Conservation (phyloP, 1,284 basidiomycete species). For the Ceratobasidium papillatum region DNA sequence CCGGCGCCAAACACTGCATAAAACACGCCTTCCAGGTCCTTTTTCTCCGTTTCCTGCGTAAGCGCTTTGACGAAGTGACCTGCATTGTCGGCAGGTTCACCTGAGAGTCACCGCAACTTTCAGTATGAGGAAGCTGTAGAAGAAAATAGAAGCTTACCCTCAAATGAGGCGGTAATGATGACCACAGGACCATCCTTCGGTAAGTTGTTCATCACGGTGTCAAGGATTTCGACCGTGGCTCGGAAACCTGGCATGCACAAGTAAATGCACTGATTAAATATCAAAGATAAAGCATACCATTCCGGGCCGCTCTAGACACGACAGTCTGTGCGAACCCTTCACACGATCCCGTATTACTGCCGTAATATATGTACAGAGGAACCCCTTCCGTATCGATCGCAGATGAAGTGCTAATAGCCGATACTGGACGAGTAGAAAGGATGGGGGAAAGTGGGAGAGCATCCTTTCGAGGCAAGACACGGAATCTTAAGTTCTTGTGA, state of each 20-base stretch:
- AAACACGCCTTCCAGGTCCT: slow-evolving; percentile 53
- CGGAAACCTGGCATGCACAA: neutral
- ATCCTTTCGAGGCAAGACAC: slow-evolving; percentile 47
- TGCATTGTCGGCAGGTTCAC: slow-evolving; percentile 61
- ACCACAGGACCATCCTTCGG: slow-evolving; percentile 61
- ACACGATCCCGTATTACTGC: slow-evolving; percentile 43
- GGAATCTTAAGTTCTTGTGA: slow-evolving; percentile 49
- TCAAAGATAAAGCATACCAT: slow-evolving; percentile 31
- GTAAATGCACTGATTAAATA: slow-evolving; percentile 12
- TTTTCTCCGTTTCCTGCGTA: slow-evolving; percentile 47
- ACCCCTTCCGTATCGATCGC: neutral
- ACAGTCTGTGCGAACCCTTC: slow-evolving; percentile 42
- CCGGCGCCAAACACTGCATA: slow-evolving; percentile 65
- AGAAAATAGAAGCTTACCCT: slow-evolving; percentile 51
- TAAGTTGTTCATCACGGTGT: slow-evolving; percentile 47
- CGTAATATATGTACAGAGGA: slow-evolving; percentile 29
- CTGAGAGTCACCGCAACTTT: slow-evolving; percentile 42
- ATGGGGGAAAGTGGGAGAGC: neutral
- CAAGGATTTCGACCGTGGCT: neutral
- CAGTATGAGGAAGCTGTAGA: neutral
- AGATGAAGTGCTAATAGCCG: slow-evolving; percentile 31
- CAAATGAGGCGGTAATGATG: slow-evolving; percentile 63
- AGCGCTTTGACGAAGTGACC: slow-evolving; percentile 60
- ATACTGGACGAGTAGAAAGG: neutral
- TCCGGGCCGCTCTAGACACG: slow-evolving; percentile 20